These are phyloP conservation scores for Claviceps sp. DNA, from an alignment of 2,329 filamentous ascomycete species.

Conservation along the genomic window DNA sequence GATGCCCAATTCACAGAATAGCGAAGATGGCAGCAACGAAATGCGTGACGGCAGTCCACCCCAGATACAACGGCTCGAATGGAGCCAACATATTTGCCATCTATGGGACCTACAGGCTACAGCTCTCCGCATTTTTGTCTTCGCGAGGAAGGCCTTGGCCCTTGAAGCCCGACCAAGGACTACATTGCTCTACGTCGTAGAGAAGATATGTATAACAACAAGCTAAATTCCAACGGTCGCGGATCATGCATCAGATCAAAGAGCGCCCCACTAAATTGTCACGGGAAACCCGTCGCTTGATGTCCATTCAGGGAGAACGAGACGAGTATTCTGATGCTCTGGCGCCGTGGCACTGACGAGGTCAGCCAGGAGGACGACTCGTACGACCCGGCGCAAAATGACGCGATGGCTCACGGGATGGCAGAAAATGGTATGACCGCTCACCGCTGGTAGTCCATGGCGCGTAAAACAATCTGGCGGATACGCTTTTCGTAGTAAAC, in stretches of 20 bases:
- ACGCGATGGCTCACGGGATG: slow-evolving; percentile 19
- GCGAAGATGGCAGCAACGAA: no score
- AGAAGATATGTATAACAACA: background rate
- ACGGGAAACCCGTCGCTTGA: slow-evolving; percentile 32
- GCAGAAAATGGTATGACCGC: slow-evolving; percentile 8
- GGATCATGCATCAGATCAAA: slow-evolving; percentile 32
- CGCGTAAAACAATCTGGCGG: background rate
- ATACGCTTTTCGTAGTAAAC: no score
- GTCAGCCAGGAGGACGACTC: slow-evolving; percentile 3
- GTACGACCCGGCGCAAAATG: slow-evolving; percentile 14
- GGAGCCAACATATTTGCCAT: no score
- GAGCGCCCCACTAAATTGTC: slow-evolving; percentile 29
- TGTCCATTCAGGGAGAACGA: slow-evolving; percentile 24
- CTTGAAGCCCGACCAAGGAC: no score
- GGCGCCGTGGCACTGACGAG: slow-evolving; percentile 13
- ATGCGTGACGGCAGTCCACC: no score
- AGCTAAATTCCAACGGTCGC: no score
- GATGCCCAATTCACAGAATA: no score
- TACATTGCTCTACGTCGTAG: background rate
- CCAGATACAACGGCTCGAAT: no score
- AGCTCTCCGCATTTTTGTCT: no score
- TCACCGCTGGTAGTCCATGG: slow-evolving; percentile 9
- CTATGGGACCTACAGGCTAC: no score
- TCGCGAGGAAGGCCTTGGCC: no score
- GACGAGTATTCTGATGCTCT: slow-evolving; percentile 27